These are phyloP conservation scores for Parasitella parasitica DNA, from an alignment of 371 early-diverging fungal species.

Conservation along the genomic window DNA sequence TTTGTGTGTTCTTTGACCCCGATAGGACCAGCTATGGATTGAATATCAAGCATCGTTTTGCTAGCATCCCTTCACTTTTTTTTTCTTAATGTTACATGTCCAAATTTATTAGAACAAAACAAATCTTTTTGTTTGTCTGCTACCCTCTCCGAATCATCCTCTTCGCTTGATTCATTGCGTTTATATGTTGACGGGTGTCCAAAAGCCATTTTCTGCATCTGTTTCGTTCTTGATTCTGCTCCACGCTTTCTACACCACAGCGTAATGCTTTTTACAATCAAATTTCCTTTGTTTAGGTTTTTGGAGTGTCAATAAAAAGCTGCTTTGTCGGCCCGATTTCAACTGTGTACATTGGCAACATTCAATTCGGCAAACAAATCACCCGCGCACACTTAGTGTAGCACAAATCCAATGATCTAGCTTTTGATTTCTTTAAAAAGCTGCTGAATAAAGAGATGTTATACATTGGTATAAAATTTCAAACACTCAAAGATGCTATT, in stretches of 20 bases:
- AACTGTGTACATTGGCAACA: neutral
- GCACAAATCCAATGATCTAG: neutral
- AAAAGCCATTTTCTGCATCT: neutral
- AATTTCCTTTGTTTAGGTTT: no score
- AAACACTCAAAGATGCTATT: neutral
- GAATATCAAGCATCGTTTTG: neutral
- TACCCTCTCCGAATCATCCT: constrained; percentile 8
- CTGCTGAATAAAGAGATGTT: no score
- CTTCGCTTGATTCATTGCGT: no score
- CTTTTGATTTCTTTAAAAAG: no score
- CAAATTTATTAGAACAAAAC: neutral
- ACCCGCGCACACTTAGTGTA: neutral
- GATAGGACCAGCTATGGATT: neutral
- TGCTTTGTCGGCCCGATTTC: constrained; percentile 12
- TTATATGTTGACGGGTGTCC: neutral
- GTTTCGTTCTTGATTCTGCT: neutral
- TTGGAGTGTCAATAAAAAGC: no score
- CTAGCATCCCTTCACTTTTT: neutral
- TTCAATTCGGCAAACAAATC: constrained; percentile 6
- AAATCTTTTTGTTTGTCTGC: constrained; percentile 11
- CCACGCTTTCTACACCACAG: neutral
- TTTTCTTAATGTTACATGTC: neutral
- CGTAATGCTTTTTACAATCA: no score
- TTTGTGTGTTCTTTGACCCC: neutral
- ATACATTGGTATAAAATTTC: no score